These are phyloP conservation scores for Sphaerulina vaccinii DNA, from an alignment of 2,329 filamentous ascomycete species.

Conservation along the genomic window DNA sequence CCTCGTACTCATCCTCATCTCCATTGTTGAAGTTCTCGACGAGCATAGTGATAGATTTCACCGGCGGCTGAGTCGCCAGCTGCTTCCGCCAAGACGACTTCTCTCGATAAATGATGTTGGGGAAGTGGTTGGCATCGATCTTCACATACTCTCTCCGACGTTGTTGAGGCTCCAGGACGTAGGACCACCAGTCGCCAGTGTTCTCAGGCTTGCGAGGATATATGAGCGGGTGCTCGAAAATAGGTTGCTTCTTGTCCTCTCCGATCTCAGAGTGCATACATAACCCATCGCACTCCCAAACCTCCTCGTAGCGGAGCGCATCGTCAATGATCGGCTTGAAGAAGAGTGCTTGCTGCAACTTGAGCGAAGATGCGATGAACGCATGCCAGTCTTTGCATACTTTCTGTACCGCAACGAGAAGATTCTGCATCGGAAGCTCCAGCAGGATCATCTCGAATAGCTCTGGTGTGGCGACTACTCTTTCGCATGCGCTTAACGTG, in stretches of 20 bases:
- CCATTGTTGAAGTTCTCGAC: not conserved
- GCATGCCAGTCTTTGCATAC: constrained; percentile 9
- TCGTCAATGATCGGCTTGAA: constrained; percentile 4
- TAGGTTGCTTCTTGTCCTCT: not conserved
- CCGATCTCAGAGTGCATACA: too few relatives aligned
- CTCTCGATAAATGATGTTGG: not conserved
- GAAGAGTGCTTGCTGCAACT: constrained; percentile 15
- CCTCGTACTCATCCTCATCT: not conserved
- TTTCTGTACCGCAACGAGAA: constrained; percentile 4
- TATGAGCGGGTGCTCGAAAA: constrained; percentile 1
- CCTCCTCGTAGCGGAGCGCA: not conserved
- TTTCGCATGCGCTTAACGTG: not conserved
- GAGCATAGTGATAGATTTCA: not conserved
- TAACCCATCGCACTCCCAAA: not conserved
- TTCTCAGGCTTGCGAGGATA: not conserved
- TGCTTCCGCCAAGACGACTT: constrained; percentile 6
- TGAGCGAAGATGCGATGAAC: not conserved
- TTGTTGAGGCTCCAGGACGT: not conserved
- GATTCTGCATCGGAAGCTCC: constrained; percentile 6
- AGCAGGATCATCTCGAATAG: constrained; percentile 8
- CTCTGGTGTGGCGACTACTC: constrained; percentile 12
- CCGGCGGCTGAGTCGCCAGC: constrained; percentile 9
- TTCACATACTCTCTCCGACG: too few relatives aligned
- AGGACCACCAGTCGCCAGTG: not conserved
- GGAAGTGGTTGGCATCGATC: not conserved